Base-by-base conservation (phyloP, 1,139 yeast genomes). In the Yamadazyma triangularis region DNA sequence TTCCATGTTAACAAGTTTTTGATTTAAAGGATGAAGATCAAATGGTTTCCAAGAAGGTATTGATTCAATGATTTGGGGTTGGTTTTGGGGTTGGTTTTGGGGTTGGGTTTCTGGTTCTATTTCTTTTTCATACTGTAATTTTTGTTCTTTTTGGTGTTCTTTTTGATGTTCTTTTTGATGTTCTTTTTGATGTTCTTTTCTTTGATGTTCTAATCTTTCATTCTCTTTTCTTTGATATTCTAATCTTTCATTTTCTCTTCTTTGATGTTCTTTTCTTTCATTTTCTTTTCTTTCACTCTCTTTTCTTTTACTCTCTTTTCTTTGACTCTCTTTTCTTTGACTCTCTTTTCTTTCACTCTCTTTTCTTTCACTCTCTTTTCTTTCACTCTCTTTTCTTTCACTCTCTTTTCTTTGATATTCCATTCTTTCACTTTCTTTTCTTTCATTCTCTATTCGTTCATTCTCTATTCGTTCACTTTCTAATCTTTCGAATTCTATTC, bases 1-100 rank as follows among this genome's bases (percentile, higher is more conserved):
- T 29, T 62, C 65, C 53, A 72, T 51, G 31, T 61, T 64, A 14
- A 48, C 50, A 14, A 69, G 43, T 19, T 58, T 60, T n/a, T 9
- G 29, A 13, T 21, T 20, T 4, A 15, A 15, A 8, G 18, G 20
- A 9, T 18, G 20, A 18, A 9, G 20, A n/a, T n/a, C n/a, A n/a
- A 40, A 33, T 13, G 11, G 21, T 29, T 27, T 21, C 4, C 23
- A 22, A 14, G 15, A 22, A 10, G 21, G 21, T 19, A 19, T 19
- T 10, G 10, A 10, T 19, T 19, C 21, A 19, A 19, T 19, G 21
- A 19, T 19, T 6, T 18, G 20, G 9, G 20, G 20, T 18, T 18
- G 20, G 9, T 6, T 6, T 18, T 18, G 20, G 9, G 20, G 20
- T 18, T 18, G 20, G 6, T 18, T 9, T 18, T 18, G 20, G 6